Conservation (phyloP, 2,329 filamentous ascomycete species). For the Phialophora macrospora region DNA sequence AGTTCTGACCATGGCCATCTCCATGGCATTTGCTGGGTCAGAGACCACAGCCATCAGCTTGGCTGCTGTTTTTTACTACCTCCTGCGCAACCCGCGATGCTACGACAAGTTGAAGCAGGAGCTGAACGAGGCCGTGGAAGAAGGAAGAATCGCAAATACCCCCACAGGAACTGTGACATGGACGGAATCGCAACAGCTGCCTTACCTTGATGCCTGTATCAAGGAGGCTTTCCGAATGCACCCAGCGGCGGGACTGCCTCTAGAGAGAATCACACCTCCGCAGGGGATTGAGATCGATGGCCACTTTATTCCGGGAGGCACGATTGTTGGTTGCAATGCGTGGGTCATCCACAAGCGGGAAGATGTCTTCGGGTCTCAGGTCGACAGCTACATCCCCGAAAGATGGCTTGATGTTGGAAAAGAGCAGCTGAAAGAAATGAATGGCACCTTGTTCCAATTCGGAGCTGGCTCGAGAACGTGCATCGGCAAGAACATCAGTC, state of each 20-base stretch:
- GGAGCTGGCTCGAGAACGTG: slow-evolving; percentile 58
- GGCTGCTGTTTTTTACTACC: slow-evolving; percentile 72
- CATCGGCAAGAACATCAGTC: slow-evolving; percentile 42
- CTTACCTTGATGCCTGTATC: slow-evolving; percentile 77
- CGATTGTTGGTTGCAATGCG: slow-evolving; percentile 74
- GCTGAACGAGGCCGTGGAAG: slow-evolving; percentile 34
- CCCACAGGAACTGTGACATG: slow-evolving; percentile 33
- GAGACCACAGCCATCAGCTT: slow-evolving; percentile 81
- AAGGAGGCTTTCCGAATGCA: slow-evolving; percentile 79
- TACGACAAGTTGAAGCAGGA: slow-evolving; percentile 37
- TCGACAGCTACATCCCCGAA: slow-evolving; percentile 70
- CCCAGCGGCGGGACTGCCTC: slow-evolving; percentile 71
- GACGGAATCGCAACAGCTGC: slow-evolving; percentile 69
- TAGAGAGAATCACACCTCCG: slow-evolving; percentile 73
- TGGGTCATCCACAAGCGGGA: slow-evolving; percentile 74
- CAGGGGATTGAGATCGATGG: slow-evolving; percentile 69
- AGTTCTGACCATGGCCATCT: slow-evolving; percentile 41
- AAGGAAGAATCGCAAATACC: slow-evolving; percentile 31
- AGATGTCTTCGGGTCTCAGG: slow-evolving; percentile 71
- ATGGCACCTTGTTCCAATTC: slow-evolving; percentile 49
- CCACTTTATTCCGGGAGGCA: slow-evolving; percentile 69
- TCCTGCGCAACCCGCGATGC: slow-evolving; percentile 65
- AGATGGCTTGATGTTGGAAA: slow-evolving; percentile 65
- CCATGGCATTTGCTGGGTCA: slow-evolving; percentile 65
- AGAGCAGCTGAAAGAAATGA: slow-evolving; percentile 57